Percentiles rank a stretch among this genome's conserved stretches.
These are phyloP conservation scores for Syzygium syzygioides DNA, from an alignment of 441 rosid genomes.

Conservation along the genomic window DNA sequence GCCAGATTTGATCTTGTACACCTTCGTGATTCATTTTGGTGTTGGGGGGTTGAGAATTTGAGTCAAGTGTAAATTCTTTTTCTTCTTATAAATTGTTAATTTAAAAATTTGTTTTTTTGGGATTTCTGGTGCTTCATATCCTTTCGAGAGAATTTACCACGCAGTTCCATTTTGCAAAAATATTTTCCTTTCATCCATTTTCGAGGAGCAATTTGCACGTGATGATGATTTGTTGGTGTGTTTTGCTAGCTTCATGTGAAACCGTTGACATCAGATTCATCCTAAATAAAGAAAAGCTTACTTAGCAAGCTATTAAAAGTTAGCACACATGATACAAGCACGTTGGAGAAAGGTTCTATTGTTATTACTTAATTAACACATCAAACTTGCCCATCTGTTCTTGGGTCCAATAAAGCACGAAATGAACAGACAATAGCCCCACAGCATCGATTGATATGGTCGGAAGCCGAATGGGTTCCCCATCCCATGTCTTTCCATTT, in stretches of 20 bases:
- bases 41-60: not conserved
- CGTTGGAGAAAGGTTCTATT: not conserved
- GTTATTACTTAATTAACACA: not conserved
- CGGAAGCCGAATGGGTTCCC: not conserved
- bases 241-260: not conserved
- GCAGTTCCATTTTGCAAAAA: not conserved
- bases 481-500: not conserved
- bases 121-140: not conserved
- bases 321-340: not conserved
- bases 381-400: not conserved
- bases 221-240: not conserved
- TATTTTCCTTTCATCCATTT: not conserved
- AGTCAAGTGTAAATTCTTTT: not conserved
- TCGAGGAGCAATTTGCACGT: not conserved
- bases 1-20: too few relatives aligned
- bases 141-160: not conserved
- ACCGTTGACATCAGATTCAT: not conserved
- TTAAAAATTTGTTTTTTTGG: not conserved
- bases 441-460: too few relatives aligned
- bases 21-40: too few relatives aligned
- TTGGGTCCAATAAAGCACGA: not conserved
- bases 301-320: not conserved
- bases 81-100: not conserved
- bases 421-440: not conserved
- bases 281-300: not conserved